Base-by-base conservation (phyloP, 2,329 filamentous ascomycete genomes). In the Fusarium xylarioides region DNA sequence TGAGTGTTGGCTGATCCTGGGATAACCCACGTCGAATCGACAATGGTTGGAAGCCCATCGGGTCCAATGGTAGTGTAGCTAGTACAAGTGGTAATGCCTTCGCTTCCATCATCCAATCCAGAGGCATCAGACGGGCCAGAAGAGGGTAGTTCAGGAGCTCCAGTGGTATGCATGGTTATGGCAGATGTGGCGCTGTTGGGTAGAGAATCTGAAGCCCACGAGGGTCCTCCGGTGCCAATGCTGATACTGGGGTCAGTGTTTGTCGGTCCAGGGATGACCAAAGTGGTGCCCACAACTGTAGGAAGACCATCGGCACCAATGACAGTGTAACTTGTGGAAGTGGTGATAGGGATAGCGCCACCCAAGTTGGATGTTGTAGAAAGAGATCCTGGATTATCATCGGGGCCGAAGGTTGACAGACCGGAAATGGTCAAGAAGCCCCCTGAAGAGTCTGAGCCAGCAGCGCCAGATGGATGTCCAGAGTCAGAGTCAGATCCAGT, bases 21-120 rank as follows among this genome's bases (percentile, higher is more conserved):
- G 30, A 81, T 67, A 11, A 80, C 72, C 71, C 80, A 76, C 16
- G 81, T 82, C 7, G 80, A 77, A 52, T 81, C 80, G 19, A 80
- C 65, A 46, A 80, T 65, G 18, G 78, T 81, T 21, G 78, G 75
- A n/a, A 74, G 63, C 35, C 76, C 76, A 63, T 78, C 59, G 3
- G 66, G 18, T 42, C 76, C 77, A 56, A 63, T 74, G 28, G 66
- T 63, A 38, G 77, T 78, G 63, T 73, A 78, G 30, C 64, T 79
- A 15, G 74, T 76, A 42, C 76, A 78, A 14, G 75, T 76, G 14
- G 76, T 75, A 30, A 75, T 57, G 4, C 23, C 66, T 26, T 18
- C 43, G n/a, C 44, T 68, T n/a, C 55, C 67, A 32, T 38, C 63
- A 16, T 65, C 66, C 40, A 68, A 56, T 15, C 62, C 68, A 60